These are phyloP conservation scores for Sonneratia caseolaris DNA, from an alignment of 345 rosid species.

Conservation along the genomic window DNA sequence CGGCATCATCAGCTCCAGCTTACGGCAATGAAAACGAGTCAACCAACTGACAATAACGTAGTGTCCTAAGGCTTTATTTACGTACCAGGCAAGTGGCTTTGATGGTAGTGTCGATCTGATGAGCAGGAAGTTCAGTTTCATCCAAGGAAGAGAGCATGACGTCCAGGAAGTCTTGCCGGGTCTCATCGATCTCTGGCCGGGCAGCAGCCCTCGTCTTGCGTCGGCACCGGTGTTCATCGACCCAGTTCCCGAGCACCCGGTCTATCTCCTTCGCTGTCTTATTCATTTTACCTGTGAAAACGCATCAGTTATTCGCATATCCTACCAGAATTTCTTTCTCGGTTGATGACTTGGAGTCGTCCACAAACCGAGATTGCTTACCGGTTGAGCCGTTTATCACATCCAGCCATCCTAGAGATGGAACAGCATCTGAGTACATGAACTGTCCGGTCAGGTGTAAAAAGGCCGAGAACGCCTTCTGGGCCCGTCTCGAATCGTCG, in stretches of 20 bases:
- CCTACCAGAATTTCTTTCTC: not conserved
- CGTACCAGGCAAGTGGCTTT: conserved; percentile 26
- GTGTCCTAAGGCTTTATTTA: not conserved
- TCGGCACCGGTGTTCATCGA: conserved; percentile 30
- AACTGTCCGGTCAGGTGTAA: conserved; percentile 15
- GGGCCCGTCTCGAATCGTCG: conserved; percentile 2
- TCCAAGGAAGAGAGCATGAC: conserved; percentile 24
- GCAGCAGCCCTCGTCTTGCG: not conserved
- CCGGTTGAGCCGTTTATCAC: conserved; percentile 5
- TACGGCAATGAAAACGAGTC: no score
- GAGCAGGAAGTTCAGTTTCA: conserved; percentile 6
- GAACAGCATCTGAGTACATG: conserved; percentile 27
- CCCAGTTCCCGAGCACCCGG: conserved; percentile 17
- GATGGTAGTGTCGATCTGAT: conserved; percentile 19
- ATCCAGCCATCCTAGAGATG: conserved; percentile 35
- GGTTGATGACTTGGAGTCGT: no score
- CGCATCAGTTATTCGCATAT: not conserved
- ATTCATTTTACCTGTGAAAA: conserved; percentile 25
- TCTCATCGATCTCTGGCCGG: not conserved
- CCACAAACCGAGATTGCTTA: not conserved
- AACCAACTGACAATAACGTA: not conserved
- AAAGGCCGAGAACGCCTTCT: conserved; percentile 14
- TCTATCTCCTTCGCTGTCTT: conserved; percentile 27
- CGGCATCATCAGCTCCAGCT: no score
- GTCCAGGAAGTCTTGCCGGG: conserved; percentile 31